Evolutionary conservation across 2,329 filamentous ascomycete genomes (phyloP).

Genomic region (Sarocladium strictum): DNA sequence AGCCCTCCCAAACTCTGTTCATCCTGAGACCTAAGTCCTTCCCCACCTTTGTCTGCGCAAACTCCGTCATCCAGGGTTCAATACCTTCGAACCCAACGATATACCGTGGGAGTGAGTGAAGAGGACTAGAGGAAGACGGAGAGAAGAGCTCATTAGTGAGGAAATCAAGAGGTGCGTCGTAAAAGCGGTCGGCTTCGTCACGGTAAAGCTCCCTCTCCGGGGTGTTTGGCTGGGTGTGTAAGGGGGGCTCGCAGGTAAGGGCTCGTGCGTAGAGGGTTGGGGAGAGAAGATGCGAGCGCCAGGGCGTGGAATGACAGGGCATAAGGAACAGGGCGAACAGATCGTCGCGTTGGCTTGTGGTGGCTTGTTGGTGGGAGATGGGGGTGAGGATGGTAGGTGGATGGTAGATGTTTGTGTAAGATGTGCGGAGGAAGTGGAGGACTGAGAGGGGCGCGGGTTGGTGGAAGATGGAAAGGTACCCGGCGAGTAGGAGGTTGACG

Average conservation of each 20-base stretch:
- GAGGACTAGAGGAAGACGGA: conserved; percentile 1
- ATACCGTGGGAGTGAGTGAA: conserved; percentile 40
- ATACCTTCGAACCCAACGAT: conserved; percentile 58
- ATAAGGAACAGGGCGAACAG: conserved; percentile 77
- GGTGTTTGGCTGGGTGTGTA: conserved; percentile 55
- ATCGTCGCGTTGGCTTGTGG: conserved; percentile 26
- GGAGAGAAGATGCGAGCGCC: conserved; percentile 82
- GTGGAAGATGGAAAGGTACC: conserved; percentile 71
- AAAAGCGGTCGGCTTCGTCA: conserved; percentile 91
- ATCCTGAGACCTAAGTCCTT: conserved; percentile 35
- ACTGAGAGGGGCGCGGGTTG: conserved; percentile 75
- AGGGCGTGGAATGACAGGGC: conserved; percentile 94
- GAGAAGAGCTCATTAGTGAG: conserved; percentile 46
- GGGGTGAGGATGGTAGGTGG: conserved; percentile 16
- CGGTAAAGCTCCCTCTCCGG: conserved; percentile 62
- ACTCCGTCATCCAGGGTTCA: conserved; percentile 38
- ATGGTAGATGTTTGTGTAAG: conserved; percentile 58
- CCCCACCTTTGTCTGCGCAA: conserved; percentile 34
- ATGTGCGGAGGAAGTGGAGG: conserved; percentile 65
- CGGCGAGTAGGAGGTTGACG: conserved; percentile 64
- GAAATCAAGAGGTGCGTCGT: conserved; percentile 56
- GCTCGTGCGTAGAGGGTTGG: conserved; percentile 73
- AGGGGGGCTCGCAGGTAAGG: conserved; percentile 82
- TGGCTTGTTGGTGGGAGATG: neutral
- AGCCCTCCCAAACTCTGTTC: conserved; percentile 46